Conservation (phyloP, 352 stramenopile genomes). For the Globisporangium solare region DNA sequence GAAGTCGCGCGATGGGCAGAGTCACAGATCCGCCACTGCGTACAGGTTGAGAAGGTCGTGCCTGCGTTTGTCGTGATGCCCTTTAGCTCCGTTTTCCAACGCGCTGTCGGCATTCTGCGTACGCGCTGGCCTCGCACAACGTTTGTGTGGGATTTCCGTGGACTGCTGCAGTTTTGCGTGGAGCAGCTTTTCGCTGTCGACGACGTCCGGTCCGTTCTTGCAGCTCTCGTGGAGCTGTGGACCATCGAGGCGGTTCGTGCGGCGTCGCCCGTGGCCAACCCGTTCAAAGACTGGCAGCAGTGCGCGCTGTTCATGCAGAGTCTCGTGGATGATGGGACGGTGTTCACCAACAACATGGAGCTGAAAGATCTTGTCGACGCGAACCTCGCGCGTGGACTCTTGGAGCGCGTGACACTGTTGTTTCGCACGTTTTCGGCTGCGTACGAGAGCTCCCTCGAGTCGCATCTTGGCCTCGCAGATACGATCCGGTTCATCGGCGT, state of each 20-base stretch:
- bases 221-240: conserved; percentile 34
- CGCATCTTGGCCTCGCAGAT: conserved; percentile 28
- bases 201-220: conserved; percentile 30
- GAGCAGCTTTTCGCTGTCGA: conserved; percentile 31
- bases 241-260: conserved; percentile 20
- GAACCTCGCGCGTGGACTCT: conserved; percentile 26
- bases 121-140: conserved; percentile 28
- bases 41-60: conserved; percentile 27
- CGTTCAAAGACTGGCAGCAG: conserved; percentile 29
- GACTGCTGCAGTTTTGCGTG: conserved; percentile 42
- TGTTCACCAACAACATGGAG: conserved; percentile 19
- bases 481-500: conserved; percentile 36
- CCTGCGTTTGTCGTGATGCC: conserved; percentile 39
- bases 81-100: conserved; percentile 27
- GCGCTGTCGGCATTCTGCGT: conserved; percentile 38
- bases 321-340: conserved; percentile 31
- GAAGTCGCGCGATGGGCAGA: conserved; percentile 50
- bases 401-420: conserved; percentile 43
- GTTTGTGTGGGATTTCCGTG: conserved; percentile 41
- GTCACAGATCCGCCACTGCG: conserved; percentile 27
- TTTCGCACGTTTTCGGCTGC: conserved; percentile 31
- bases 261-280: conserved; percentile 12
- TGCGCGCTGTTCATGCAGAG: conserved; percentile 31
- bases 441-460: conserved; percentile 19
- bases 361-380: conserved; percentile 25